Evolutionary conservation across 352 stramenopile genomes (phyloP), one percentile per base, ranked within the genome.

Genomic region (Globisporangium parvum): DNA sequence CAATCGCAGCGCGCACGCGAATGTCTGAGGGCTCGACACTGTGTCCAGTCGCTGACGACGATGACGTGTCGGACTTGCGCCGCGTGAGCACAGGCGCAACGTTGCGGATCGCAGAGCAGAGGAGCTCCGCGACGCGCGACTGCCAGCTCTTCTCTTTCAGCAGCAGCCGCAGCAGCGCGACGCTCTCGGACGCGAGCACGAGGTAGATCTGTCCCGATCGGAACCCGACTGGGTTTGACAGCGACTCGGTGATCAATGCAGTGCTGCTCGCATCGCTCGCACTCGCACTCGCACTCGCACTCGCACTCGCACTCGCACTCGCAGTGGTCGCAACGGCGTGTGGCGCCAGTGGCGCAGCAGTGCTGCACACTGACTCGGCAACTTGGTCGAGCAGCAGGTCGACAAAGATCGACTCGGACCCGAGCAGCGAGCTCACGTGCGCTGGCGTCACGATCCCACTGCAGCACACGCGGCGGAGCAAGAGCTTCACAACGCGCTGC

Each of bases 361-460:
- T 90, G 41, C 80, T 91, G 56, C 80, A 93, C 18, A 95, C 76
- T 0, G 85, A 92, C 41, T 95, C 85, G 6, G 85, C 81, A 14
- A 95, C 84, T 75, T 93, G 85, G 65, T 95, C 81, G 1, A 95
- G 69, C 50, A 95, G 47, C 10, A 93, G 55, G 60, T 95, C 85
- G n/a, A 93, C 72, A 14, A 95, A 60, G 12, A 93, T 73, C 2
- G 81, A 87, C 40, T 93, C 83, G 0, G 81, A 92, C 1, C 85
- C 85, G 49, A 91, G 81, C 9, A 95, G 73, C 10, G 71, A 66
- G 39, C 75, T 78, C 11, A 95, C 77, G 41, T 88, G 69, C 28
- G 60, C 65, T 12, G 85, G 85, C 20, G 74, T 79, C 26, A 95
- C 73, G 21, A 64, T 70, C n/a, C 80, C 80, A 40, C 70, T 83